Evolutionary conservation across 1,284 basidiomycete genomes (phyloP), one percentile per base, ranked within the genome.

Genomic region (Puccinia coronata): DNA sequence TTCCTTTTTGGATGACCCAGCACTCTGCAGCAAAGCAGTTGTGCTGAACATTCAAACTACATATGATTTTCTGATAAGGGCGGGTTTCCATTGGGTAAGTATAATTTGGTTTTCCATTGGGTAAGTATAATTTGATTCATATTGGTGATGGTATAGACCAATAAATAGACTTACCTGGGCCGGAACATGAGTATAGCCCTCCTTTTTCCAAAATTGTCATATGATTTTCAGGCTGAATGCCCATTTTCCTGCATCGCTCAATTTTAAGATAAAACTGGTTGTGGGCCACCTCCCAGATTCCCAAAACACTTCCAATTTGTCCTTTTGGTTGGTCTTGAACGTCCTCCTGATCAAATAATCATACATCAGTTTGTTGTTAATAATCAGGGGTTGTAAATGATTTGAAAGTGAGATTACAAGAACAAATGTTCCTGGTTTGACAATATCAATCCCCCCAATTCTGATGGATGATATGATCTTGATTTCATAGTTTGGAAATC

Each of bases 31-130:
- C 43, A 49, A 70, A 28, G 36, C 39, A 70, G 16, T 70, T 51
- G 18, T 70, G 67, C 43, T 70, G 67, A 1, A 70, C 43, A 49
- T 70, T 70, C 12, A 70, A 11, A 47, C 43, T 28, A 23, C 67
- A 70, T 16, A 47, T 28, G 1, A 70, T 51, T 6, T 23, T 25
- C 41, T 70, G 39, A 49, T 25, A 6, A n/a, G 16, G 25, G 11
- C 25, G 18, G 47, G 18, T 43, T 14, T 25, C 2, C 14, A 43
- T 69, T n/a, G 16, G 43, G 16, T 43, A 43, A 43, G 16, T 43
- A 43, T 43, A 43, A 43, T 63, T 63, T 34, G 20, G n/a, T n/a
- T n/a, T n/a, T n/a, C n/a, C n/a, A n/a, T 67, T 20, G 55, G n/a
- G 18, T 5, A 53, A 53, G 51, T 16, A 5, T 16, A 20, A 53